Base-by-base conservation (phyloP, 148 eudicot genomes). In the Rhododendron vialii region DNA sequence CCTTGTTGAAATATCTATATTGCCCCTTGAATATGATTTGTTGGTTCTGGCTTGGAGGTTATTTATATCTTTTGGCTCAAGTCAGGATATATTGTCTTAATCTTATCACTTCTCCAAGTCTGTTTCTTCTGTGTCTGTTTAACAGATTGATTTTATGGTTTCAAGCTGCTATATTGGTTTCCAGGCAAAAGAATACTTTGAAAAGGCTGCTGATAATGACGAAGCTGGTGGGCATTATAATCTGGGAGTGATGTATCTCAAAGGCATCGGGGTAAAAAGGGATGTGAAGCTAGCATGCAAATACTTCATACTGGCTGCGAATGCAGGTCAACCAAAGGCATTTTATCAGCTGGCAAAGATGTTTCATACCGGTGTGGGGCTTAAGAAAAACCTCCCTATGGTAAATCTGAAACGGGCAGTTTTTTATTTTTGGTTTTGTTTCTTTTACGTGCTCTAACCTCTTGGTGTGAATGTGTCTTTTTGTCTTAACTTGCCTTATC, bases 271-370 rank as follows among this genome's bases (percentile, higher is more conserved):
- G 20, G 92, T 95, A 47, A 93, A 94, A 85, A 92, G 92, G 84
- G 98, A 97, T 91, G 92, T 95, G 86, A 95, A 91, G 89, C 65
- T 87, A 91, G 98, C 99, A 41, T 89, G 93, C 87, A 91, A 93
- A 83, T 90, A 85, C 87, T 94, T 97, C 82, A 83, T 93, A 67
- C 35, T 87, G 84, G 98, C 98, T 85, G 93, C 95, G 63, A 92
- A 94, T 90, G 90, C 87, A 50, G 98, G 98, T 88, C 99, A 95
- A 87, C 94, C 96, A 24, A 97, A 97, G 90, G 98, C 99, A 82
- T 95, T 94, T 85, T 95, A 97, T 88, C 99, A 97, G 91, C 86
- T 97, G 81, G 99, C 98, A 10, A 97, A 95, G 91, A 97, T 97
- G 99, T 95, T 95, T 86, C 99, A 94, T 87, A 93, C 93, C 84